phyloP scores from a whole-genome alignment of 2,329 filamentous ascomycete species.

The Colletotrichum aenigma region DNA sequence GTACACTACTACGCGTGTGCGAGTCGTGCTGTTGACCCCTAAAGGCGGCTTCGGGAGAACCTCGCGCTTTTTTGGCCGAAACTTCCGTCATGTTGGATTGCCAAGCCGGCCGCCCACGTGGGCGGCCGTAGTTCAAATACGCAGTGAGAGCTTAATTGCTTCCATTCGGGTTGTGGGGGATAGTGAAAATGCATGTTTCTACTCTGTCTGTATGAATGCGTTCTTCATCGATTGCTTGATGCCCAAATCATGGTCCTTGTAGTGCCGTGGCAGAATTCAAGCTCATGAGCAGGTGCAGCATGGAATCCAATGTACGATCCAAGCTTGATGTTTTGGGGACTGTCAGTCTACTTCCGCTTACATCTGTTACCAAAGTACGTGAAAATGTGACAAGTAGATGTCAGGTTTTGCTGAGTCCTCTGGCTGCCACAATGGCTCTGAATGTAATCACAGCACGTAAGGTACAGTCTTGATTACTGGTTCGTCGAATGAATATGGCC shows the following conservation, averaged over 20 bases:
- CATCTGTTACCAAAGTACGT: not conserved
- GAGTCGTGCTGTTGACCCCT: not conserved
- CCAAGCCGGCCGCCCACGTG: not conserved
- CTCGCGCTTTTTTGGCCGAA: not conserved
- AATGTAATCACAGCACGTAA: not conserved
- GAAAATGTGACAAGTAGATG: accelerated
- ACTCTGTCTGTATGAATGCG: not conserved
- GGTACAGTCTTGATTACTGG: not conserved
- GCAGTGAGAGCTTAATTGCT: not conserved
- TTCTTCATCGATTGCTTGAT: not conserved
- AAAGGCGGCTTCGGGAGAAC: not conserved
- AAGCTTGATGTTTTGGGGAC: not conserved
- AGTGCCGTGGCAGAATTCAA: not conserved
- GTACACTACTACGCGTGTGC: not conserved
- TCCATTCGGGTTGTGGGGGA: not conserved
- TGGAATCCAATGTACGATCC: not conserved
- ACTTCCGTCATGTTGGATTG: not conserved
- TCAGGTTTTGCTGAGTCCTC: not conserved
- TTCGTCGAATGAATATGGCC: not conserved
- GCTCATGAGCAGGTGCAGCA: not conserved
- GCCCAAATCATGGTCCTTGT: not conserved
- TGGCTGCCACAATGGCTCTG: not conserved
- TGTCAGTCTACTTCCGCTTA: not conserved
- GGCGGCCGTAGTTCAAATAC: not conserved
- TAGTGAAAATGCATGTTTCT: not conserved